Base-by-base conservation (phyloP, 441 rosid genomes). In the Melastoma candidum region DNA sequence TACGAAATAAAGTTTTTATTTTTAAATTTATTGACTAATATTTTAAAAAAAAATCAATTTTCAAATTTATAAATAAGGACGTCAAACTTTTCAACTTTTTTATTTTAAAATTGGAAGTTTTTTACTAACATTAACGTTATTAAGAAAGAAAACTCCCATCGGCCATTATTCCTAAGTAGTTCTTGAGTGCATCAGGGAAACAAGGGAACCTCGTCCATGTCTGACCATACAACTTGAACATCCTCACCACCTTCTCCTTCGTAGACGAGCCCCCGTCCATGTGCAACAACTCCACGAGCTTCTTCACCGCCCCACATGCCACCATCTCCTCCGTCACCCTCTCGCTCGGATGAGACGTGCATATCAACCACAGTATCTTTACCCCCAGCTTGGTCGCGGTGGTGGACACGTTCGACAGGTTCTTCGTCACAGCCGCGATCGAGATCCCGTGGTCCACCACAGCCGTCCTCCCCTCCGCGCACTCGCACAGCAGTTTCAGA, bases 361-460 rank as follows among this genome's bases (percentile, higher is more conserved):
- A 27, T 2, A 71, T 45, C 56, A 62, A 49, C 71, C 75, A 71
- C 51, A 71, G n/a, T 43, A 71, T 66, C 59, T 71, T 71, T 50
- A 71, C 68, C 7, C 57, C 68, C 3, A 63, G 56, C 53, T 66
- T 66, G 7, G 71, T 71, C 1, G 71, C 53, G 0, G 32, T 13
- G 1, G 4, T 43, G 0, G 75, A 71, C 2, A 55, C 57, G 12
- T 56, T 50, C 26, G 60, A 26, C 56, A 71, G 24, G 49, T 56
- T 71, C 50, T 71, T 63, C 2, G 75, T 49, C 17, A 71, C 57
- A 0, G 68, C 75, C 0, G 75, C 68, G 7, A 71, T 63, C 24
- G 71, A 65, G 63, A 71, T 51, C 3, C 56, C 53, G 24, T 71
- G 75, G 4, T 63, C 75, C 60, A 53, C 65, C 22, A 71, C 3